Evolutionary conservation across 164 flowering plant genomes (phyloP).

Genomic region (grape (Vitis vinifera)): DNA sequence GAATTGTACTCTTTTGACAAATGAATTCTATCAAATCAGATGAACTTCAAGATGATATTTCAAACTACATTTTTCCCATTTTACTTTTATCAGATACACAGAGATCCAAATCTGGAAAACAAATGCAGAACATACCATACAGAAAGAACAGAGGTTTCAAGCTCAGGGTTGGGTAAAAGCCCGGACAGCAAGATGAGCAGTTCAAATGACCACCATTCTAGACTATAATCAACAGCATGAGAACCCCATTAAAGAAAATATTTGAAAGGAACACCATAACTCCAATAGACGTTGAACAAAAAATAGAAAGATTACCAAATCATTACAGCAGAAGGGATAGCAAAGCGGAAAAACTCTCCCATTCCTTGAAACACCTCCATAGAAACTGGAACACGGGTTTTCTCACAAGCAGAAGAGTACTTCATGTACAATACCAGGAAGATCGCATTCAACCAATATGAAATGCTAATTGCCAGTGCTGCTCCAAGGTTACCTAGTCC

Average conservation of each 20-base stretch:
- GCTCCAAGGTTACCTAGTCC: conserved; percentile 46
- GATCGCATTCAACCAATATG: conserved; percentile 51
- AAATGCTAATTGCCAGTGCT: conserved; percentile 39
- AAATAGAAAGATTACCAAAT: conserved; percentile 48
- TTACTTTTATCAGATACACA: too few relatives aligned
- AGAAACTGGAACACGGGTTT: conserved; percentile 61
- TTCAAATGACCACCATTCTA: conserved; percentile 84
- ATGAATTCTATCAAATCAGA: too few relatives aligned
- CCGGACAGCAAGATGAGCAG: conserved; percentile 65
- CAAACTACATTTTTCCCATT: too few relatives aligned
- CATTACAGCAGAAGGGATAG: conserved; percentile 83
- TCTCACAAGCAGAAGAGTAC: conserved; percentile 50
- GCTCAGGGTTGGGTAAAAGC: conserved; percentile 65
- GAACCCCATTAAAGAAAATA: neutral
- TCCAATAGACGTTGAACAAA: neutral
- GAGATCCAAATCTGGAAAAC: too few relatives aligned
- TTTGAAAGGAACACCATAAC: neutral
- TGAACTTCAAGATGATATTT: too few relatives aligned
- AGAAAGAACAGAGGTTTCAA: conserved; percentile 77
- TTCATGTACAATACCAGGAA: conserved; percentile 35
- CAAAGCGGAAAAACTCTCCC: conserved; percentile 56
- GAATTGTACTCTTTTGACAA: too few relatives aligned
- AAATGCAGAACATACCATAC: conserved; percentile 44
- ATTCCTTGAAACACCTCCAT: conserved; percentile 56
- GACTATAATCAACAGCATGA: conserved; percentile 31